Percentiles rank a stretch among this genome's conserved stretches.
Evolutionary conservation across 495 filamentous ascomycete species (phyloP).

Genomic region (Diplogelasinospora grovesii): DNA sequence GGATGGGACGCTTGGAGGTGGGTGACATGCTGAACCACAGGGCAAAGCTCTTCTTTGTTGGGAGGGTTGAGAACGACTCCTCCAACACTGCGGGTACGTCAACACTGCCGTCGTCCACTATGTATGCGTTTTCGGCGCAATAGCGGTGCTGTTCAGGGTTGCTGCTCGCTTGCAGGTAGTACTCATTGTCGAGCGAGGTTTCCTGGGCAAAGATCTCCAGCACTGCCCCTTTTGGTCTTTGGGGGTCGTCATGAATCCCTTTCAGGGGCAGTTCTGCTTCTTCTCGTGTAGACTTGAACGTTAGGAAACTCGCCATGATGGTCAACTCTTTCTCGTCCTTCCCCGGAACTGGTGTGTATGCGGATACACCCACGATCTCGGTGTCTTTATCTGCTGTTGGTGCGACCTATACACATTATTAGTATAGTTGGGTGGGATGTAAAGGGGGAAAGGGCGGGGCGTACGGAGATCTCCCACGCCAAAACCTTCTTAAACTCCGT

Average conservation of each 20-base stretch:
- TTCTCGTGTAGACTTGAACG: constrained; percentile 30
- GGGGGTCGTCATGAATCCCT: constrained; percentile 29
- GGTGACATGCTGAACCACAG: constrained; percentile 48
- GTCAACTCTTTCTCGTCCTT: constrained; percentile 15
- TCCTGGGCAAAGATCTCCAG: constrained; percentile 27
- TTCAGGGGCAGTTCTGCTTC: constrained; percentile 29
- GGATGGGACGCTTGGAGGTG: constrained; percentile 24
- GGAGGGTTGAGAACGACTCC: constrained; percentile 38
- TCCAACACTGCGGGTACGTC: constrained; percentile 38
- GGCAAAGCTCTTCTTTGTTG: constrained; percentile 30
- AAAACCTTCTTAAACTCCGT: constrained; percentile 35
- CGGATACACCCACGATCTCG: constrained; percentile 37
- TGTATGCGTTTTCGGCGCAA: constrained; percentile 44
- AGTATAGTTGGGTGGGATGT: background rate
- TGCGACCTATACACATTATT: constrained; percentile 16
- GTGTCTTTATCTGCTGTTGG: constrained; percentile 33
- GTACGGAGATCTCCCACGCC: constrained; percentile 34
- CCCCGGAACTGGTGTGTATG: constrained; percentile 16
- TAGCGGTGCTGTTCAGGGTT: constrained; percentile 42
- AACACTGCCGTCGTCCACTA: constrained; percentile 27
- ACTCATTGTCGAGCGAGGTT: constrained; percentile 36
- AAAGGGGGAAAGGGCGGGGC: background rate
- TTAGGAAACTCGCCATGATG: constrained; percentile 36
- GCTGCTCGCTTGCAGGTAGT: constrained; percentile 29
- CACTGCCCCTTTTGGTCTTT: constrained; percentile 26